Evolutionary conservation across 78 protist species (phyloP).

Genomic region (Diacronema lutheri): DNA sequence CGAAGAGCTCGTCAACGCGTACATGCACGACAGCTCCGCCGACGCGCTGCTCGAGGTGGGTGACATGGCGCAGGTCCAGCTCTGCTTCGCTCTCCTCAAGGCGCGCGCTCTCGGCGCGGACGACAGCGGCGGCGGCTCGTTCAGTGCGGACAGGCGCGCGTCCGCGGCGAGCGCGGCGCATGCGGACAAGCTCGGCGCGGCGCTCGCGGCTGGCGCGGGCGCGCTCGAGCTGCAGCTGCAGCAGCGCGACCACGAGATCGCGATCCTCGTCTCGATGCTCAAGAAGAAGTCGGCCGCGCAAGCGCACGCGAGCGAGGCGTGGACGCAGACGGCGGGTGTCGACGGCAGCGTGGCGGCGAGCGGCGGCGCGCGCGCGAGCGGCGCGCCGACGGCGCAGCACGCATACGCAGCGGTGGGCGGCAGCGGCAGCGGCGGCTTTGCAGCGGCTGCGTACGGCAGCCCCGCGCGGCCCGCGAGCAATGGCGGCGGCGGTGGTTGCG

Average conservation of each 20-base stretch:
- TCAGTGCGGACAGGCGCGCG: not conserved
- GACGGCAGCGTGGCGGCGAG: too few species aligned
- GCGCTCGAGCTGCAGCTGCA: constrained; percentile 12
- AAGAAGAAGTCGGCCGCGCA: too few species aligned
- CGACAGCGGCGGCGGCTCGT: not conserved
- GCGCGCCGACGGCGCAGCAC: not conserved
- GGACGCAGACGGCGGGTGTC: too few species aligned
- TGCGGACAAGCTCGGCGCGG: too few species aligned
- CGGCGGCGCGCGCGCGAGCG: not conserved
- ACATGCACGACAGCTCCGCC: constrained; percentile 20
- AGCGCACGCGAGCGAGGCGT: too few species aligned
- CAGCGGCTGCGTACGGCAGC: too few species aligned
- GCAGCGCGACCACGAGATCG: constrained; percentile 50
- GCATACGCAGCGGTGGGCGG: too few species aligned
- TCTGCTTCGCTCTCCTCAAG: not conserved
- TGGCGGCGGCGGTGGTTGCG: too few species aligned
- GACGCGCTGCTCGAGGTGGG: constrained; percentile 4
- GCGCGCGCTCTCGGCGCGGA: constrained; percentile 12
- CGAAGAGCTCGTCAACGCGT: not conserved
- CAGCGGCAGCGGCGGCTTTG: too few species aligned
- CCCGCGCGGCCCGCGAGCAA: too few species aligned
- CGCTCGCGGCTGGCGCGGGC: not conserved
- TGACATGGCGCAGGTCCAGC: not conserved
- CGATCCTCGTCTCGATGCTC: constrained; percentile 32
- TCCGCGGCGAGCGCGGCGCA: not conserved